phyloP scores from a whole-genome alignment of 2,329 filamentous ascomycete species.

The Fusarium compactum region DNA sequence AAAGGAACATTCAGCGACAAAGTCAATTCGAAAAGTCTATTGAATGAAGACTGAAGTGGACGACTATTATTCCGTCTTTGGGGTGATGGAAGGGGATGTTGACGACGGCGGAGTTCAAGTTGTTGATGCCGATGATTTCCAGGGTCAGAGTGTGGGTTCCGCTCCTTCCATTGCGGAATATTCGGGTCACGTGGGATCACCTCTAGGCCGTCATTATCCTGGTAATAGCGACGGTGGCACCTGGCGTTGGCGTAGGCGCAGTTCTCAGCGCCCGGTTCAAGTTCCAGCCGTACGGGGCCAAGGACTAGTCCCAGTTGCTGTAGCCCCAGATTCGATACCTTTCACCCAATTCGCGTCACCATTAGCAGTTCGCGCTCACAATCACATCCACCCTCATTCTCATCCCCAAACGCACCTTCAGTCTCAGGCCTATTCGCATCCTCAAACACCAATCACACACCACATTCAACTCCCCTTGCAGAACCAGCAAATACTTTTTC shows the following conservation, averaged over 20 bases:
- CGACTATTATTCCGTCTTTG: conserved; percentile 40
- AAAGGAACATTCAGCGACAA: neutral
- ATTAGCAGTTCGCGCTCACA: conserved; percentile 26
- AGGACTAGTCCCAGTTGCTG: neutral
- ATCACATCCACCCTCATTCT: conserved; percentile 6
- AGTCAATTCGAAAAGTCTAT: neutral
- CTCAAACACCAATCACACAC: conserved; percentile 7
- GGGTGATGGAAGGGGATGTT: conserved; percentile 26
- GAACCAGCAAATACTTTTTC: conserved; percentile 16
- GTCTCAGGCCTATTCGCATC: conserved; percentile 12
- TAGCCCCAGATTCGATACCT: conserved; percentile 26
- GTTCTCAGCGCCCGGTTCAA: conserved; percentile 28
- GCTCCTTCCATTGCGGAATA: conserved; percentile 11
- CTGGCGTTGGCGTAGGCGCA: conserved; percentile 35
- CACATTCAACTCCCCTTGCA: conserved; percentile 21
- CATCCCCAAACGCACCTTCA: conserved; percentile 13
- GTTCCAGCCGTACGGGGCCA: neutral
- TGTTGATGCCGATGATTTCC: conserved; percentile 27
- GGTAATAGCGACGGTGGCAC: conserved; percentile 29
- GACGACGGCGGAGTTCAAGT: conserved; percentile 26
- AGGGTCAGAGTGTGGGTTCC: conserved; percentile 5
- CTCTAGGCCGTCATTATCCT: conserved; percentile 14
- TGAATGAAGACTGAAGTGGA: conserved; percentile 29
- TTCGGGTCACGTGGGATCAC: conserved; percentile 32
- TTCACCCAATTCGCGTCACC: conserved; percentile 38